Base-by-base conservation (phyloP, 306 rosid species). In the Prunus davidiana region DNA sequence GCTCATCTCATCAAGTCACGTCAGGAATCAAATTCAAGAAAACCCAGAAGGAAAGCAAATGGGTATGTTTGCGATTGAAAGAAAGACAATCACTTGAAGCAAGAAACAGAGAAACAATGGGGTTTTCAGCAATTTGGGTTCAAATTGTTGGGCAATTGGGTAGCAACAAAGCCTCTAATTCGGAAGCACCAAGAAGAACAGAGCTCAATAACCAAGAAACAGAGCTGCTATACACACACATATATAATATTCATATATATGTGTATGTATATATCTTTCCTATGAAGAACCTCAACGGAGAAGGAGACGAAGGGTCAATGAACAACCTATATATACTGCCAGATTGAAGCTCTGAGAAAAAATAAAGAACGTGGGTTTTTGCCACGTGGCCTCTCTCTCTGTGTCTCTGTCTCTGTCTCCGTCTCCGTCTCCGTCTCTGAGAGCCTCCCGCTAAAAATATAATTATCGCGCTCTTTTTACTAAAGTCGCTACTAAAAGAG, bases 21-120 rank as follows among this genome's bases (percentile, higher is more conserved):
- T 61, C 75, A 87, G 84, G 96, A 87, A 89, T 88, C 82, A 49
- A 73, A 69, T 49, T 71, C 30, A 72, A 69, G 88, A 84, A 78
- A 76, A 76, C 83, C 87, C 81, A 28, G 72, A 86, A 73, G 86
- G 75, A 81, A 88, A 79, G 54, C 5, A 79, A 34, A 78, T 30
- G 43, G 74, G 32, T 72, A 62, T 63, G 45, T 69, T 20, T 5
- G 57, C 66, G 68, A 69, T 49, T 69, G 49, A 77, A 67, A 63
- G 60, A 52, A 75, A 38, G 9, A 38, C 43, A 38, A 52, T 50
- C 24, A 10, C 25, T 4, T 10, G 46, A 66, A 79, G 75, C 65
- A 70, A 49, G 41, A 55, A 73, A 45, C 41, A 28, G 43, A 38
- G 43, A 38, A 71, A n/a, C 28, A 28, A 49, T 25, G 22, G 34